Conservation (phyloP, 495 filamentous ascomycete species). For the Hypoxylon trugodes region DNA sequence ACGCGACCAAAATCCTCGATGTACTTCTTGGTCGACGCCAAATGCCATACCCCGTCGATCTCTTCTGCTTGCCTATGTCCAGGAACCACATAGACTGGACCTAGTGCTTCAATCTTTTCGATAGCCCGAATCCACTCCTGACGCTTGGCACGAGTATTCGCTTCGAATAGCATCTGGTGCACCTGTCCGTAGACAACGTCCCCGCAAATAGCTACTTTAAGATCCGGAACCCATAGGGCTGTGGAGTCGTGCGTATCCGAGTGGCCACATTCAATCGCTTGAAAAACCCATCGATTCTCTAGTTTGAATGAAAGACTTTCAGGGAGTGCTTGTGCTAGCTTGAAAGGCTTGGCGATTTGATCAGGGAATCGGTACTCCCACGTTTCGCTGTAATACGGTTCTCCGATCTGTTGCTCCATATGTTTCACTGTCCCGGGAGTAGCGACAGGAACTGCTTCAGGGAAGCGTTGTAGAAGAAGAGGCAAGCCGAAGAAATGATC, state of each 20-base stretch:
- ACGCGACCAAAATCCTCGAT: background rate
- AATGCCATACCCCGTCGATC: background rate
- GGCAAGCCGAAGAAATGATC: constrained; percentile 1
- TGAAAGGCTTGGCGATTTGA: background rate
- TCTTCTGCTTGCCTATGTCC: background rate
- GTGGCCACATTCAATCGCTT: background rate
- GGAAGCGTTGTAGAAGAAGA: background rate
- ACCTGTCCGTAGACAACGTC: background rate
- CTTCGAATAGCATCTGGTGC: background rate
- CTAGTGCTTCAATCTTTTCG: background rate
- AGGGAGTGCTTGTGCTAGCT: background rate
- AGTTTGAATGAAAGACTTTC: background rate
- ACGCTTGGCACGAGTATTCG: background rate
- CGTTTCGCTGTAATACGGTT: background rate
- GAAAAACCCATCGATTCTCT: background rate
- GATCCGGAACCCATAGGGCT: background rate
- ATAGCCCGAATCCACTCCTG: background rate
- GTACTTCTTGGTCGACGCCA: background rate
- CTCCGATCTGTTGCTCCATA: background rate
- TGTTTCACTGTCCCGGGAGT: background rate
- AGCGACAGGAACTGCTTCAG: background rate
- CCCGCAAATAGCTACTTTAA: background rate
- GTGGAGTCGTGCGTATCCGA: background rate
- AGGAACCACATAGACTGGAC: background rate
- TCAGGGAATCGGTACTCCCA: background rate